Conservation (phyloP, 192 early-diverging fungal genomes). For the Funneliformis mosseae region DNA sequence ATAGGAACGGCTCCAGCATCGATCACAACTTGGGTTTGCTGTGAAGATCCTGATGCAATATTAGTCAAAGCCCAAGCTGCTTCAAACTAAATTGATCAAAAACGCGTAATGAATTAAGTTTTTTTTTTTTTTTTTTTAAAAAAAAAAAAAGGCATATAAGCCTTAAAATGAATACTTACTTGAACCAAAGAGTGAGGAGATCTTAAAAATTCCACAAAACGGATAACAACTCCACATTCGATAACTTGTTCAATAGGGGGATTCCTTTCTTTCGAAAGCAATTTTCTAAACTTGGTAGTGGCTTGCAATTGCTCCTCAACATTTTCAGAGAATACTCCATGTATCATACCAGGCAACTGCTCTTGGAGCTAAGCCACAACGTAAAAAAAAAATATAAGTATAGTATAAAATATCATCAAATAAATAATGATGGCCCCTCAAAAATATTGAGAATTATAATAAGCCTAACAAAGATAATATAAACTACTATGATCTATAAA, state of each 20-base stretch:
- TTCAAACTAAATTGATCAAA: constrained; percentile 74
- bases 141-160: not conserved
- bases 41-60: constrained; percentile 94
- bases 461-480: not conserved
- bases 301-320: constrained; percentile 78
- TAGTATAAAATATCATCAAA: not conserved
- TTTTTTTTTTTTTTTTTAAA: not conserved
- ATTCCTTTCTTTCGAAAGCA: constrained; percentile 92
- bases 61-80: constrained; percentile 99
- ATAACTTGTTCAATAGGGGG: constrained; percentile 98
- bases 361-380: constrained; percentile 61
- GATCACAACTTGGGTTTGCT: constrained; percentile 94
- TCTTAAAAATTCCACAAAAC: constrained; percentile 92
- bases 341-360: constrained; percentile 78
- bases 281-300: constrained; percentile 90
- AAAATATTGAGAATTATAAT: not conserved
- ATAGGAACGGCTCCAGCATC: constrained; percentile 89
- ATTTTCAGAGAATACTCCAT: constrained; percentile 75
- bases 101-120: not conserved
- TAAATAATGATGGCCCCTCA: not conserved
- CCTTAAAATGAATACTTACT: constrained; percentile 47
- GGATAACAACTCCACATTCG: constrained; percentile 86
- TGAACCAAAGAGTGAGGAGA: constrained; percentile 86
- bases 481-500: not conserved
- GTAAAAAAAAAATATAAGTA: not conserved